Evolutionary conservation across 2,329 filamentous ascomycete genomes (phyloP).

Genomic region (Fusarium sulawesiense): DNA sequence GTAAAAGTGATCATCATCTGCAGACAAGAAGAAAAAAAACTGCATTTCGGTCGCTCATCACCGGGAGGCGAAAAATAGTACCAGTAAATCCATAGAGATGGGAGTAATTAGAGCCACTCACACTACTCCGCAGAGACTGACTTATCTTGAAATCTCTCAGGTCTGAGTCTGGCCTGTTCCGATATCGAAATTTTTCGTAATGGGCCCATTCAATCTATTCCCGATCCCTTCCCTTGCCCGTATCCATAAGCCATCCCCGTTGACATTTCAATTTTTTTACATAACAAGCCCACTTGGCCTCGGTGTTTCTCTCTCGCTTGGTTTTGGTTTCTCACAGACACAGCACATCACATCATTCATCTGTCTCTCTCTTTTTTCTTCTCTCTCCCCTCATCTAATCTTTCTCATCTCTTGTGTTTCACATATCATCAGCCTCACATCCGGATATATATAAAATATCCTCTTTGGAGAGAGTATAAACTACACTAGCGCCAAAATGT

Average conservation of each 20-base stretch:
- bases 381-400: slow-evolving; percentile 7
- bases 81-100: not conserved
- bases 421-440: slow-evolving; percentile 12
- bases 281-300: slow-evolving; percentile 46
- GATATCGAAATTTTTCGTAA: slow-evolving; percentile 40
- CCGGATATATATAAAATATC: not conserved
- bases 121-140: not conserved
- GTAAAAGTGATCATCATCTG: not conserved
- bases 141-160: slow-evolving; percentile 2
- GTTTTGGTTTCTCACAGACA: slow-evolving; percentile 14
- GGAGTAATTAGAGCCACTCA: slow-evolving; percentile 9
- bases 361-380: not conserved
- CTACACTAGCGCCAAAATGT: slow-evolving; percentile 22
- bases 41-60: slow-evolving; percentile 16
- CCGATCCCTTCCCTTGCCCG: slow-evolving; percentile 29
- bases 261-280: slow-evolving; percentile 42
- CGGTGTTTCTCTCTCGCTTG: slow-evolving; percentile 7
- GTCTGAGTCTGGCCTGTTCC: slow-evolving; percentile 9
- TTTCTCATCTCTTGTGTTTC: not conserved
- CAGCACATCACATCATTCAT: slow-evolving; percentile 1
- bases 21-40: not conserved
- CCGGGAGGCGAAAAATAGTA: slow-evolving; percentile 24
- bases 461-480: not conserved
- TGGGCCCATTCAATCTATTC: slow-evolving; percentile 40
- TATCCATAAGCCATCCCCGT: slow-evolving; percentile 25